A percentile compares a stretch with the other conserved stretches of the same genome.
Conservation (phyloP, 306 rosid genomes). For the Fragaria iinumae region DNA sequence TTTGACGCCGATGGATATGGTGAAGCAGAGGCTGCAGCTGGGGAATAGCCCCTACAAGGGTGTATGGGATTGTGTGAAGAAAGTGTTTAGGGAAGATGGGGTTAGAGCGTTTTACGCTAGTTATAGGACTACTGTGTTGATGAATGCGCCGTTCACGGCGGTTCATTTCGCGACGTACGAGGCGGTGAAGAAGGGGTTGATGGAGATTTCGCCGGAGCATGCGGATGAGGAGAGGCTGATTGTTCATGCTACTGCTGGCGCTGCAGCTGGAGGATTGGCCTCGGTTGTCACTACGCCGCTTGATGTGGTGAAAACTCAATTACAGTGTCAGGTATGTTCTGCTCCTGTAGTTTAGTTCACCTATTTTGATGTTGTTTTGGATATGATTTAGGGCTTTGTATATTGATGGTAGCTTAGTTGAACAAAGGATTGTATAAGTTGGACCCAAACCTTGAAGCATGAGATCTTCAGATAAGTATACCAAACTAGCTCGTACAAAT, state of each 20-base stretch:
- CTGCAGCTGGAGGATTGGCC: conserved; percentile 75
- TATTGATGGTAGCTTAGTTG: background rate
- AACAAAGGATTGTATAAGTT: background rate
- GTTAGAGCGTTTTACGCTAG: conserved; percentile 67
- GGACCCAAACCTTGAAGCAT: background rate
- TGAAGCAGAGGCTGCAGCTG: conserved; percentile 86
- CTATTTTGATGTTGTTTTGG: background rate
- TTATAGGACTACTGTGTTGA: conserved; percentile 73
- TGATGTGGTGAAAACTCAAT: conserved; percentile 79
- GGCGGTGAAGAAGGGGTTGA: conserved; percentile 52
- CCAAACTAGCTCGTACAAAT: background rate
- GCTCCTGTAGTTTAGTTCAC: background rate
- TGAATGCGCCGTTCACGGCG: conserved; percentile 82
- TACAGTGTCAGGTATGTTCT: conserved; percentile 68
- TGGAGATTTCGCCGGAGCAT: conserved; percentile 55
- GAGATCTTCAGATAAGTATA: background rate
- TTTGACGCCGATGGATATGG: conserved; percentile 92
- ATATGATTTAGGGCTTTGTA: background rate
- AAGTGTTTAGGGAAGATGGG: conserved; percentile 75
- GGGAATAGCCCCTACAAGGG: conserved; percentile 65
- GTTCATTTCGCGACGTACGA: conserved; percentile 69
- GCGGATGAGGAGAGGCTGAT: conserved; percentile 53
- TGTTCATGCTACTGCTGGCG: conserved; percentile 82
- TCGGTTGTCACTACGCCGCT: conserved; percentile 67
- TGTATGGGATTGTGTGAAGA: conserved; percentile 65